phyloP scores from a whole-genome alignment of 495 filamentous ascomycete species.

The Podospora anserina region DNA sequence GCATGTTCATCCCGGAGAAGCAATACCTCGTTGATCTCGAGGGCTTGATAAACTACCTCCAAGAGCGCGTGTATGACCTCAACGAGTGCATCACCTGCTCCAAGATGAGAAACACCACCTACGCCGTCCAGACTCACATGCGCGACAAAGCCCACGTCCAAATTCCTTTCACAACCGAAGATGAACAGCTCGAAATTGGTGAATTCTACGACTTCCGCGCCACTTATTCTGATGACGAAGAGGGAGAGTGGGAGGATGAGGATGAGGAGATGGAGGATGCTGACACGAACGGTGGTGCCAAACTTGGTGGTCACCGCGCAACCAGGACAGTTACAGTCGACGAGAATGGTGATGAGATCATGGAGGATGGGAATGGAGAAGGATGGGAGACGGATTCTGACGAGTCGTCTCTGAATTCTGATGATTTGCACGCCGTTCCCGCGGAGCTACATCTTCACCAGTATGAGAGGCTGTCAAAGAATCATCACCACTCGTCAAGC shows the following conservation, averaged over 20 bases:
- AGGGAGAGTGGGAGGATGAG: slow-evolving; percentile 66
- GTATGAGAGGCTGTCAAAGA: slow-evolving; percentile 57
- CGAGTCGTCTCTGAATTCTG: slow-evolving; percentile 75
- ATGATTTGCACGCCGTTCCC: slow-evolving; percentile 68
- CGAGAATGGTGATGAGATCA: slow-evolving; percentile 43
- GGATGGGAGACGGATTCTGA: slow-evolving; percentile 90
- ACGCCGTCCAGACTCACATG: slow-evolving; percentile 90
- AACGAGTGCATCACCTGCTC: slow-evolving; percentile 77
- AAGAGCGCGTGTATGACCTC: slow-evolving; percentile 70
- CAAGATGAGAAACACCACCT: slow-evolving; percentile 66
- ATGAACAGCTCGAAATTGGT: slow-evolving; percentile 92
- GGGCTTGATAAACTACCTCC: slow-evolving; percentile 71
- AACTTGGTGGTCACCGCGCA: slow-evolving; percentile 51
- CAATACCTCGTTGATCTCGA: slow-evolving; percentile 75
- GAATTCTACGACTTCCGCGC: slow-evolving; percentile 96
- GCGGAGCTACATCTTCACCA: slow-evolving; percentile 60
- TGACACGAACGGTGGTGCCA: slow-evolving; percentile 56
- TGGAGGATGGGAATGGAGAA: slow-evolving; percentile 28
- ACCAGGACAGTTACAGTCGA: slow-evolving; percentile 39
- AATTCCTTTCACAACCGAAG: slow-evolving; percentile 86
- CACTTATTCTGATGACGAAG: slow-evolving; percentile 75
- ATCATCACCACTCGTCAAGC: slow-evolving; percentile 63
- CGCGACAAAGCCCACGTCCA: slow-evolving; percentile 93
- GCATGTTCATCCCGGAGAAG: slow-evolving; percentile 93
- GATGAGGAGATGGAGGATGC: slow-evolving; percentile 55